Evolutionary conservation across 1,284 basidiomycete genomes (phyloP).

Genomic region (Tetrapyrgos nigripes): DNA sequence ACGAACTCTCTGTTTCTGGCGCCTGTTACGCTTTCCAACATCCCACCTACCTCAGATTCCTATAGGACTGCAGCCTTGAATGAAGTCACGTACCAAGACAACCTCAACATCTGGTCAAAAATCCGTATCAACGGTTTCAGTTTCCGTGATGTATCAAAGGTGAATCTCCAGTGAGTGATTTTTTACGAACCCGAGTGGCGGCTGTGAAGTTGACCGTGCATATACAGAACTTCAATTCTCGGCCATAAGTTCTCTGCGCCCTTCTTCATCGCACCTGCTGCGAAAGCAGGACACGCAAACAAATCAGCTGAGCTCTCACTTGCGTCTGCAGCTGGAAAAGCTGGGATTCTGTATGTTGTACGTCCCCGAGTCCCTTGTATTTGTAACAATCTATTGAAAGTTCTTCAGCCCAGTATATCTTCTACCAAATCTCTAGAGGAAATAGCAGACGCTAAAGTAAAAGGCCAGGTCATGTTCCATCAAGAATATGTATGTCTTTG

Average conservation of each 20-base stretch:
- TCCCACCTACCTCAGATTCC: background rate
- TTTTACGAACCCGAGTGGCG: too few relatives aligned
- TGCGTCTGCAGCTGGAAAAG: slow-evolving; percentile 29
- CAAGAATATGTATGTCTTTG: slow-evolving; percentile 27
- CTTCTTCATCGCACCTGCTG: slow-evolving; percentile 36
- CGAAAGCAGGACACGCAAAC: slow-evolving; percentile 30
- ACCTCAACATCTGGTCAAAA: slow-evolving; percentile 31
- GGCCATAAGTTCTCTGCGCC: slow-evolving; percentile 33
- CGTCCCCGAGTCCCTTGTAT: slow-evolving; percentile 3
- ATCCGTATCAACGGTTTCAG: slow-evolving; percentile 28
- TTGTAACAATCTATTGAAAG: background rate
- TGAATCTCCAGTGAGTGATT: slow-evolving; percentile 26
- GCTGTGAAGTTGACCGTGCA: background rate
- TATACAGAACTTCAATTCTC: slow-evolving; percentile 31
- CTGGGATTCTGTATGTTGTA: slow-evolving; percentile 31
- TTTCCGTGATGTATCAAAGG: slow-evolving; percentile 30
- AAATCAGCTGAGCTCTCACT: slow-evolving; percentile 29
- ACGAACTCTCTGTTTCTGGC: background rate
- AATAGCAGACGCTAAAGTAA: slow-evolving; percentile 27
- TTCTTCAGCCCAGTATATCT: slow-evolving; percentile 30
- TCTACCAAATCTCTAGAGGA: slow-evolving; percentile 33
- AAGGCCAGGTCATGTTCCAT: slow-evolving; percentile 32
- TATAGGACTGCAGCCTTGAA: slow-evolving; percentile 25
- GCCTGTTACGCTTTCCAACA: background rate
- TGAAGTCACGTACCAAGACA: slow-evolving; percentile 32